A percentile compares a stretch with the other conserved stretches of the same genome.
phyloP scores from a whole-genome alignment of 73 alveolate species.

The Paramecium primaurelia region DNA sequence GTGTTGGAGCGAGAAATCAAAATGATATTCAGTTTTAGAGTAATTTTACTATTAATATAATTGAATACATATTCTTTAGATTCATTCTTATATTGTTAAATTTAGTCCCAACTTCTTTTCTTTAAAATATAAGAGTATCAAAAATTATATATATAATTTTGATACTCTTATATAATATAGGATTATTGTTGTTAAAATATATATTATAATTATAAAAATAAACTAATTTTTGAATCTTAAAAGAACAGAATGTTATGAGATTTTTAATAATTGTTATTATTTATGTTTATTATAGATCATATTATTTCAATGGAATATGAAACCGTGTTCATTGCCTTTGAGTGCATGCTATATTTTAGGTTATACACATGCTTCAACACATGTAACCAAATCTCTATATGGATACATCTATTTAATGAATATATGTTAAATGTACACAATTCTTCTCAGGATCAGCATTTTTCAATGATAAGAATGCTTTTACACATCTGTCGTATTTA shows the following conservation, averaged over 20 bases:
- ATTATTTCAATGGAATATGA: not conserved
- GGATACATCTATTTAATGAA: slow-evolving; percentile 35
- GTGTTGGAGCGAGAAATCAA: too few relatives aligned
- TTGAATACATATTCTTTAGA: not conserved
- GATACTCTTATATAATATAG: not conserved
- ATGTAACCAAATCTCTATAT: slow-evolving; percentile 42
- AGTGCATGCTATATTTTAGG: slow-evolving; percentile 29
- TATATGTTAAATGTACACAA: not conserved
- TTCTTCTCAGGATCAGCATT: slow-evolving; percentile 55
- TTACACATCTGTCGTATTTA: slow-evolving; percentile 44
- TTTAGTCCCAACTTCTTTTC: not conserved
- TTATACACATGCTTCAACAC: slow-evolving; percentile 47
- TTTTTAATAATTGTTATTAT: not conserved
- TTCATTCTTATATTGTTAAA: too few relatives aligned
- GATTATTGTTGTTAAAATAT: not conserved
- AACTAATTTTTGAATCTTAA: not conserved
- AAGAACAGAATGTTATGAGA: not conserved
- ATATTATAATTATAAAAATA: not conserved
- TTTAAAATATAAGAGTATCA: too few relatives aligned
- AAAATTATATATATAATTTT: too few relatives aligned
- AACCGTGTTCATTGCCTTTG: slow-evolving; percentile 46
- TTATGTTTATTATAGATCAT: not conserved
- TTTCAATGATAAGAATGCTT: slow-evolving; percentile 6
- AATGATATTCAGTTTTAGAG: not conserved
- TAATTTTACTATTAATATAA: too few relatives aligned